Evolutionary conservation across 495 filamentous ascomycete genomes (phyloP).

Genomic region (Hyaloscypha variabilis): DNA sequence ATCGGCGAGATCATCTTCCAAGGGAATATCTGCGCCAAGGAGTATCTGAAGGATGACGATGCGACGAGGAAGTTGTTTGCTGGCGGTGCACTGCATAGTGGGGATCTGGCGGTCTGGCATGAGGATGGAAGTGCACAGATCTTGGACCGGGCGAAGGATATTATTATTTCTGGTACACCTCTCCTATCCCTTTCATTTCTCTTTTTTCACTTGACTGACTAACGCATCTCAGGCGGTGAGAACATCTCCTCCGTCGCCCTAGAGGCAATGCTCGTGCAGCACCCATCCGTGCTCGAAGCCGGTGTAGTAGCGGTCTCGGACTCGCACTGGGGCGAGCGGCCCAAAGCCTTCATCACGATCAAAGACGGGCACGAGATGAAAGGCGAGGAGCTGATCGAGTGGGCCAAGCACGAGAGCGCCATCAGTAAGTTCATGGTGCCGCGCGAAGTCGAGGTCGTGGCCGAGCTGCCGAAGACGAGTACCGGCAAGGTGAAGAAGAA

Average conservation of each 20-base stretch:
- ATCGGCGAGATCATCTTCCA: constrained; percentile 91
- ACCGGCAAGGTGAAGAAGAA: constrained; percentile 98
- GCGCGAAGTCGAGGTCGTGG: constrained; percentile 85
- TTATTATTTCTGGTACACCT: constrained; percentile 85
- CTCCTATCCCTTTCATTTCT: background rate
- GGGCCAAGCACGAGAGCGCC: constrained; percentile 75
- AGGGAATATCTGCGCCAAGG: constrained; percentile 91
- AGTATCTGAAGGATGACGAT: constrained; percentile 87
- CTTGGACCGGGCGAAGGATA: constrained; percentile 92
- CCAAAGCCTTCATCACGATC: constrained; percentile 90
- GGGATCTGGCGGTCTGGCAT: constrained; percentile 92
- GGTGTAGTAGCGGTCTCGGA: constrained; percentile 90
- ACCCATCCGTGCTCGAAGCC: constrained; percentile 87
- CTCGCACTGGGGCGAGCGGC: constrained; percentile 90
- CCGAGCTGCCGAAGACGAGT: constrained; percentile 91
- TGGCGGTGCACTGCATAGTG: constrained; percentile 85
- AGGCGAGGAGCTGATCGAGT: constrained; percentile 76
- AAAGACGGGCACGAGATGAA: constrained; percentile 57
- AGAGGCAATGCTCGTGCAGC: constrained; percentile 87
- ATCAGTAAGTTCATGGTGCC: constrained; percentile 98
- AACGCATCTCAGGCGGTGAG: constrained; percentile 69
- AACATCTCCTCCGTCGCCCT: constrained; percentile 95
- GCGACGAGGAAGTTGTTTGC: constrained; percentile 88
- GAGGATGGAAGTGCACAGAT: constrained; percentile 89
- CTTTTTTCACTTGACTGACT: background rate